phyloP scores from a whole-genome alignment of 208 protist species.

The Trichomonas vaginalis region DNA sequence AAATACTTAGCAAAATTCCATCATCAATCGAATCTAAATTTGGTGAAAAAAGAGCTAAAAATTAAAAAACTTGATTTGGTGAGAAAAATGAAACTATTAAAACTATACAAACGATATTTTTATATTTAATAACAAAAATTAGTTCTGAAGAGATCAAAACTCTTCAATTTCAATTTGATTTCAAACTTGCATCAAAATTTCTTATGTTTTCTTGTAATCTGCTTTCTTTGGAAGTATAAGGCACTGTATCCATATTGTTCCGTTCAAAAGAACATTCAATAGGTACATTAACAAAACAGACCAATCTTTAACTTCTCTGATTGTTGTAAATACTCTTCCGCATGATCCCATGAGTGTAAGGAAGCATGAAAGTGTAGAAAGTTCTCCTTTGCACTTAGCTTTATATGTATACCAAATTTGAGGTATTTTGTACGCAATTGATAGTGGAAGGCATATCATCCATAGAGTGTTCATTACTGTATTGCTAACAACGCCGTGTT shows the following conservation, averaged over 20 bases:
- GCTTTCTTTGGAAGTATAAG: neutral
- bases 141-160: no score
- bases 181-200: no score
- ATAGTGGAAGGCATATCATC: neutral
- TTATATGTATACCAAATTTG: neutral
- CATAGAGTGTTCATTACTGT: neutral
- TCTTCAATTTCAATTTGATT: no score
- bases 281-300: neutral
- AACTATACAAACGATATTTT: no score
- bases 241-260: neutral
- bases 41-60: no score
- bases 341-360: neutral
- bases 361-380: neutral
- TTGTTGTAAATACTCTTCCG: neutral
- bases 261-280: neutral
- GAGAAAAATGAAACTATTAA: no score
- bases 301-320: neutral
- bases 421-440: constrained; percentile 8
- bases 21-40: no score
- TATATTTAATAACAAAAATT: no score
- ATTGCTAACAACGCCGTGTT: neutral
- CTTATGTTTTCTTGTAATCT: no score
- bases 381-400: constrained; percentile 1
- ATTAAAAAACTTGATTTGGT: no score
- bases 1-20: no score